phyloP scores from a whole-genome alignment of 2,329 filamentous ascomycete species.

The Coleophoma eucalyptorum region DNA sequence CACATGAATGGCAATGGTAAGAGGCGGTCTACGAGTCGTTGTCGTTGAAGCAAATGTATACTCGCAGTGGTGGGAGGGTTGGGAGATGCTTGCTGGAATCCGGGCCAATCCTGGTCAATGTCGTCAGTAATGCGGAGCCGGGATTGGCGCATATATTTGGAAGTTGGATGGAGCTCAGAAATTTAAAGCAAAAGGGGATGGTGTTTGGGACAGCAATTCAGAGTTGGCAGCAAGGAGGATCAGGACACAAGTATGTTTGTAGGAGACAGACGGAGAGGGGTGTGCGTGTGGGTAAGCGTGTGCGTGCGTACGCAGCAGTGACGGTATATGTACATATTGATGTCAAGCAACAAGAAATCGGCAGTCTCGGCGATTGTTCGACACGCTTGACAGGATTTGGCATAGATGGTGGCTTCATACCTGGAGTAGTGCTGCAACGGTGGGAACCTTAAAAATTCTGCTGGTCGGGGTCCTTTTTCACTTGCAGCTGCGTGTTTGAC shows the following conservation, averaged over 20 bases:
- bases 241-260: neutral
- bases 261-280: neutral
- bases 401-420: too few species aligned
- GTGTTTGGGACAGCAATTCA: neutral
- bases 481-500: too few species aligned
- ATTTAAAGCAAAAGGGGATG: neutral
- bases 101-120: neutral
- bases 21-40: neutral
- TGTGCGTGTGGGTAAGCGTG: too few species aligned
- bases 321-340: neutral
- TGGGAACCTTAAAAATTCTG: too few species aligned
- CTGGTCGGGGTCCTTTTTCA: too few species aligned
- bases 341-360: neutral
- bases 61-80: neutral
- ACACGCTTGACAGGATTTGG: too few species aligned
- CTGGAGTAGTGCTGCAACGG: too few species aligned
- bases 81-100: neutral
- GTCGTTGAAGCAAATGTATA: neutral
- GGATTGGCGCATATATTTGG: neutral
- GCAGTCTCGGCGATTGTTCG: neutral
- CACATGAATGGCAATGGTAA: slow-evolving; percentile 9
- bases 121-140: neutral
- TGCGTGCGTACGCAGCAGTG: neutral
- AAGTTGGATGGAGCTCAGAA: neutral
- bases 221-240: neutral